Conservation (phyloP, 345 rosid genomes). For the Arabis hirsuta region DNA sequence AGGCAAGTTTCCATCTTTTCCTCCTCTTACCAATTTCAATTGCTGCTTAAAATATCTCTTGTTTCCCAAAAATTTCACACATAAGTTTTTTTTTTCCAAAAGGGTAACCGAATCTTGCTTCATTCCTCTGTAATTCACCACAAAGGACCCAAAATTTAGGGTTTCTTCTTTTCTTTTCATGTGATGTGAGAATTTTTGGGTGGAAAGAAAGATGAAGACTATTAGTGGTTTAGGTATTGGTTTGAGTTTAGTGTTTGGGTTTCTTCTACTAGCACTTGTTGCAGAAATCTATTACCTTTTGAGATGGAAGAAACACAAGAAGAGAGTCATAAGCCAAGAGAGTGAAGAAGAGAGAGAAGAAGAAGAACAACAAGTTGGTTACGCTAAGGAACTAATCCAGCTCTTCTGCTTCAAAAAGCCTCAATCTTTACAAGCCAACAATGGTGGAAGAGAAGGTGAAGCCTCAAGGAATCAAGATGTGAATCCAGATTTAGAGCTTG, state of each 20-base stretch:
- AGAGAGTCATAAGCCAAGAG: slow-evolving; percentile 51
- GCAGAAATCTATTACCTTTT: slow-evolving; percentile 78
- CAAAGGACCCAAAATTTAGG: slow-evolving; percentile 7
- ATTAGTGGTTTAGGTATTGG: slow-evolving; percentile 75
- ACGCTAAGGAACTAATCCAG: slow-evolving; percentile 65
- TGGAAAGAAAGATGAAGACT: slow-evolving; percentile 54
- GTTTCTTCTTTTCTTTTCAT: slow-evolving; percentile 7
- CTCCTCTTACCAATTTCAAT: slow-evolving; percentile 26
- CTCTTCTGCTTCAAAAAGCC: slow-evolving; percentile 66
- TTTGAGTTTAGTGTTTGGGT: slow-evolving; percentile 71
- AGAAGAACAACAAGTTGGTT: slow-evolving; percentile 32
- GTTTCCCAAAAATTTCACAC: slow-evolving; percentile 26
- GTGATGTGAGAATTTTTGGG: slow-evolving; percentile 54
- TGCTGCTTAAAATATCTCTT: slow-evolving; percentile 19
- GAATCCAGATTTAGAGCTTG: slow-evolving; percentile 59
- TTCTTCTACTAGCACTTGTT: slow-evolving; percentile 67
- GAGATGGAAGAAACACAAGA: slow-evolving; percentile 79
- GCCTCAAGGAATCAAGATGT: slow-evolving; percentile 31
- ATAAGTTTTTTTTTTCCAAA: slow-evolving; percentile 14
- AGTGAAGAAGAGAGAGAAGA: slow-evolving; percentile 52
- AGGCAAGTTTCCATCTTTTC: slow-evolving; percentile 40
- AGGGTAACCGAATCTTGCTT: slow-evolving; percentile 26
- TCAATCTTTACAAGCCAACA: slow-evolving; percentile 44
- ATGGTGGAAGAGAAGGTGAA: slow-evolving; percentile 27
- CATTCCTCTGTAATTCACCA: slow-evolving; percentile 17